Conservation (phyloP, 2,329 filamentous ascomycete species). For the Nemania serpens region DNA sequence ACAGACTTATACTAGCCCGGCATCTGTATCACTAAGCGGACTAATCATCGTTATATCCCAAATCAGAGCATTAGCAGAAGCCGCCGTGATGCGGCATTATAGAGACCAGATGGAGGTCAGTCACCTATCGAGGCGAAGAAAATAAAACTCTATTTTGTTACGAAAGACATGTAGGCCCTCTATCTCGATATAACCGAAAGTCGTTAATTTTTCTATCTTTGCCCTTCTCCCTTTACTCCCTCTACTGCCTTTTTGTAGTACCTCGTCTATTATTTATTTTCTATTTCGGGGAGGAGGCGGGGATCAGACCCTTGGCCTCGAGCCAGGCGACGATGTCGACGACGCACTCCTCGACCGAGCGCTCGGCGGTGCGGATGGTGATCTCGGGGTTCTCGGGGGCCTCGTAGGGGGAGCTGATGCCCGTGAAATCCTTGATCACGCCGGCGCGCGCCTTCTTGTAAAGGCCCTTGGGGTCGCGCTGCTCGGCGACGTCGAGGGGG, state of each 20-base stretch:
- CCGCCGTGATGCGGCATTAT: conserved; percentile 1
- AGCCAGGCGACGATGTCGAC: conserved; percentile 81
- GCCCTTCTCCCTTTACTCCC: neutral
- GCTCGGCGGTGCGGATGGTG: conserved; percentile 79
- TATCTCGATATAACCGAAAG: neutral
- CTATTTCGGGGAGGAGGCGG: conserved; percentile 1
- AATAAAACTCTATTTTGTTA: conserved; percentile 5
- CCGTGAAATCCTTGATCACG: conserved; percentile 96
- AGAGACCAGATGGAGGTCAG: conserved; percentile 4
- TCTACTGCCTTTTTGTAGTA: neutral
- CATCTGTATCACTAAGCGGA: conserved; percentile 6
- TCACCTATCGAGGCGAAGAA: conserved; percentile 3
- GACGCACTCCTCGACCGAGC: conserved; percentile 87
- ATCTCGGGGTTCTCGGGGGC: conserved; percentile 85
- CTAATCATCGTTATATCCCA: conserved; percentile 18
- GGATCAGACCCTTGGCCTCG: conserved; percentile 67
- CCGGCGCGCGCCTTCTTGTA: conserved; percentile 97
- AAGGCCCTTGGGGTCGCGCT: conserved; percentile 94
- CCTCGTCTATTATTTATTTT: too few species aligned
- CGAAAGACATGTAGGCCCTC: too few species aligned
- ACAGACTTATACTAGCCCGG: conserved; percentile 4
- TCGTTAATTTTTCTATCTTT: neutral
- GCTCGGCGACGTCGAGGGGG: conserved; percentile 86
- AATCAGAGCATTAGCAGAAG: conserved; percentile 9
- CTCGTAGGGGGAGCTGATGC: conserved; percentile 94